Base-by-base conservation (phyloP, 345 rosid species). In the Euphorbia peplus region DNA sequence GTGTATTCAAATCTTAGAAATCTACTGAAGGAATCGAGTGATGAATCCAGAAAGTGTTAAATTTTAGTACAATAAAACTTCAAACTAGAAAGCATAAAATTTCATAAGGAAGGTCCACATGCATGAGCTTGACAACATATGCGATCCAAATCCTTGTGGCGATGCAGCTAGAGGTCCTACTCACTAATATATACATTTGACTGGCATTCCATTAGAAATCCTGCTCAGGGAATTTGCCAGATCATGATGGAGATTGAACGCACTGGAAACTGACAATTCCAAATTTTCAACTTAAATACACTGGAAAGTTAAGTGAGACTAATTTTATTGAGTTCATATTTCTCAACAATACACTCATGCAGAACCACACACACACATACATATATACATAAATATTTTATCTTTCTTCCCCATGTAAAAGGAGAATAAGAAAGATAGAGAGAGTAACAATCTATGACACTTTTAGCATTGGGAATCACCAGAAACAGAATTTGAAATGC, bases 1-100 rank as follows among this genome's bases (percentile, higher is more conserved):
- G 48, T 14, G 69, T 58, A 64, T 52, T 53, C 29, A 58, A 42
- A 67, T 5, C 67, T 41, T 37, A 67, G 59, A 52, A 61, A 70
- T 37, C 53, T 63, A 67, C 22, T 28, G 28, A 65, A 26, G 54
- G 8, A n/a, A 19, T 50, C 6, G 54, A 19, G 8, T 18, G 24
- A 50, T 50, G 19, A 50, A 18, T 50, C 24, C 5, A 1, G 5
- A 50, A 19, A n/a, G 24, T 50, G 5, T 50, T 50, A 18, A 50
- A 18, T 1, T 1, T 50, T 44, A 44, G 50, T 44, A 44, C 13
- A 44, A 44, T 44, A 11, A 44, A 12, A 1, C 2, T 44, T 44
- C 50, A 16, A 44, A 44, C 50, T 42, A 13, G 14, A 18, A 44
- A 12, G 14, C 1, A 3, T 16, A 1, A 44, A 7, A 12, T 7